Conservation (phyloP, 108 stramenopile species). For the Bacterosira constricta region DNA sequence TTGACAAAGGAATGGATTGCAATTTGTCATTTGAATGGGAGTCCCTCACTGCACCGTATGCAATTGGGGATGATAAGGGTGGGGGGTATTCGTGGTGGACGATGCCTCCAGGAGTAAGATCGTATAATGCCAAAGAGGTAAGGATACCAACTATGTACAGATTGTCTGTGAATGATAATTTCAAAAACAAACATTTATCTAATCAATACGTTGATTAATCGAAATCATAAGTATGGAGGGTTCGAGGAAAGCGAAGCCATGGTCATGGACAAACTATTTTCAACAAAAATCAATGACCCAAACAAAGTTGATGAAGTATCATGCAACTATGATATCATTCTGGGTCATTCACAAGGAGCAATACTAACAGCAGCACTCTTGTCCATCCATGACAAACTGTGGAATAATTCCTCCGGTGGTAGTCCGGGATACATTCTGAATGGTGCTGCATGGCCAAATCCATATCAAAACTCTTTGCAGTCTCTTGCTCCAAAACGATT, state of each 20-base stretch:
- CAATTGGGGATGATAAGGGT: slow-evolving; percentile 38
- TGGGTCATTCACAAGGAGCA: slow-evolving; percentile 87
- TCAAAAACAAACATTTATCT: not conserved
- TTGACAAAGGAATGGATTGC: not conserved
- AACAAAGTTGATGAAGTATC: not conserved
- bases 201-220: not conserved
- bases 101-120: slow-evolving; percentile 73
- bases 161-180: no score
- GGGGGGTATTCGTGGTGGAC: slow-evolving; percentile 81
- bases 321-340: slow-evolving; percentile 60
- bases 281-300: slow-evolving; percentile 15
- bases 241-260: slow-evolving; percentile 59
- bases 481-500: slow-evolving; percentile 6
- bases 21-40: slow-evolving; percentile 44
- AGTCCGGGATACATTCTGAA: slow-evolving; percentile 68
- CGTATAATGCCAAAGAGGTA: slow-evolving; percentile 70
- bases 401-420: not conserved
- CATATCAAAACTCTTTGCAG: slow-evolving; percentile 30
- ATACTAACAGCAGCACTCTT: slow-evolving; percentile 71
- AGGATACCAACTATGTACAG: no score
- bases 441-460: slow-evolving; percentile 83
- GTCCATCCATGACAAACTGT: slow-evolving; percentile 32
- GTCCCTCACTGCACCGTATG: slow-evolving; percentile 44
- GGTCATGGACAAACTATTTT: slow-evolving; percentile 43
- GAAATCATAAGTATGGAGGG: slow-evolving; percentile 50